Evolutionary conservation across 306 rosid genomes (phyloP), one percentile per base, ranked within the genome.

Genomic region (Cyclanthera cordifolia): DNA sequence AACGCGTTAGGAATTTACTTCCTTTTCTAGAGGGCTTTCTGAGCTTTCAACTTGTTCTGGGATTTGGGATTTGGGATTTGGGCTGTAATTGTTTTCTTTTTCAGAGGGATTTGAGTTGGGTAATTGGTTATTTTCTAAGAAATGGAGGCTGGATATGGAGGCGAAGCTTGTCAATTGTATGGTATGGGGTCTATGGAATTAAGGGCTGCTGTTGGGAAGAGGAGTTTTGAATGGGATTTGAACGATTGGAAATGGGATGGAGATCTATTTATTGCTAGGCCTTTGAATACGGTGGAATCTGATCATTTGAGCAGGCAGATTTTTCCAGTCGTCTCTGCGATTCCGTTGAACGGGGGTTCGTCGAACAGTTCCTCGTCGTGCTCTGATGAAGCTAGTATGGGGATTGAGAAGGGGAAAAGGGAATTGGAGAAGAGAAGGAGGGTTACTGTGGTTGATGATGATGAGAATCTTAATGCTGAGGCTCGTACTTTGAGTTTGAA

Each of bases 211-310:
- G 75, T 80, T 67, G 86, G 89, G 67, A 88, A 81, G 74, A 85
- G 84, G 79, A 54, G 79, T 45, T 21, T 60, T 50, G 96, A 88
- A n/a, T 92, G 97, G 96, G 84, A 92, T 85, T 80, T 77, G 79
- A 92, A 85, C 53, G 79, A 73, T 25, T 89, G 95, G 96, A 87
- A 81, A 58, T 92, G 95, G 95, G 97, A 87, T 61, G 89, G 96
- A 10, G 80, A 91, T 85, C 96, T 88, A 53, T 91, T 91, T 48
- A 64, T 86, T 41, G 96, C 97, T 24, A 77, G 78, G 48, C 78
- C 74, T 4, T 47, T 84, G 53, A 85, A 67, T 80, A 81, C 87
- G 9, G 82, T 76, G 21, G 86, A 86, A 2, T 74, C 80, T 6
- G 82, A 73, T 65, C 51, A 83, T 34, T 72, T 79, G 67, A 85